phyloP scores from a whole-genome alignment of 2,329 filamentous ascomycete genomes.

The Periconia digitata region DNA sequence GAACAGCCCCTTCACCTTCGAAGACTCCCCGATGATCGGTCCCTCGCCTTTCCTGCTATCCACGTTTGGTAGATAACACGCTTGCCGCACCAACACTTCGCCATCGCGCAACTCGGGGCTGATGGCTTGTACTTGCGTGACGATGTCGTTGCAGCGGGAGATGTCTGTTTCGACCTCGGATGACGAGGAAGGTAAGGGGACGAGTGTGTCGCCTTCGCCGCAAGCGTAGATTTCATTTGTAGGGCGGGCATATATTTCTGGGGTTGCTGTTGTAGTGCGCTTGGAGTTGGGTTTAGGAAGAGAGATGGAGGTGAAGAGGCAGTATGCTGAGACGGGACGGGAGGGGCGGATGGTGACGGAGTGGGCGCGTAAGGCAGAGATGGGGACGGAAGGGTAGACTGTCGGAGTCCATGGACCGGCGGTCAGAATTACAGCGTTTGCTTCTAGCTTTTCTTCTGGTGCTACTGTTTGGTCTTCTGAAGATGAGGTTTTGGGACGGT shows the following conservation, averaged over 20 bases:
- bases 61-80: constrained; percentile 89
- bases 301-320: constrained; percentile 83
- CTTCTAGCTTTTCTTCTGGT: constrained; percentile 44
- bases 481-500: constrained; percentile 52
- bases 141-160: constrained; percentile 78
- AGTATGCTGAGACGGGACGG: constrained; percentile 67
- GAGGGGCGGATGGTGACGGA: constrained; percentile 63
- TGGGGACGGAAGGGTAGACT: constrained; percentile 58
- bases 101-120: constrained; percentile 50
- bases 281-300: constrained; percentile 59
- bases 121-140: constrained; percentile 72
- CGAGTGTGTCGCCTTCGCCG: constrained; percentile 77
- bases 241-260: constrained; percentile 91
- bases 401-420: constrained; percentile 64
- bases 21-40: constrained; percentile 77
- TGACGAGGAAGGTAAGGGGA: constrained; percentile 74
- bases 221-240: constrained; percentile 92
- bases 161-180: constrained; percentile 77
- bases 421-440: constrained; percentile 60
- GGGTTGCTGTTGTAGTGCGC: constrained; percentile 63
- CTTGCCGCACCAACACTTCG: constrained; percentile 72
- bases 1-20: constrained; percentile 71
- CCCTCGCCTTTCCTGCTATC: constrained; percentile 50
- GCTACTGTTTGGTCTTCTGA: not conserved
- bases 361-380: constrained; percentile 63